Evolutionary conservation across 345 rosid genomes (phyloP).

Genomic region (Brassica cretica): DNA sequence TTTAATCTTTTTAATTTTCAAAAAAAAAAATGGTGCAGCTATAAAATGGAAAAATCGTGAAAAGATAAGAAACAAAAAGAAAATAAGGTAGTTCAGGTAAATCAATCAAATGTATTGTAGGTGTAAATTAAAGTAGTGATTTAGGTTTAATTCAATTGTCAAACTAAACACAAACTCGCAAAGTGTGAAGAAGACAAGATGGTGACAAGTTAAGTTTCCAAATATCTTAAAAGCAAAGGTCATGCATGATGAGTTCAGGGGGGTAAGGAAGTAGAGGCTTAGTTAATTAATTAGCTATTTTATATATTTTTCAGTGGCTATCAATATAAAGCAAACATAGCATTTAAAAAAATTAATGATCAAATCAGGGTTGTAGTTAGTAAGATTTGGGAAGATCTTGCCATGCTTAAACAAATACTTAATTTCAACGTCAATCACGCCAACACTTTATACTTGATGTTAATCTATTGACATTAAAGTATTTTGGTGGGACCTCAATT

Average conservation of each 20-base stretch:
- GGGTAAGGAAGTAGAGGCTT: constrained; percentile 33
- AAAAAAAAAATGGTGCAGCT: too few relatives aligned
- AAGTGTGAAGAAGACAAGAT: constrained; percentile 39
- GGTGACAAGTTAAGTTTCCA: constrained; percentile 38
- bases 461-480: constrained; percentile 32
- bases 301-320: neutral
- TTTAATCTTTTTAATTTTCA: too few relatives aligned
- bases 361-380: constrained; percentile 56
- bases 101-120: constrained; percentile 5
- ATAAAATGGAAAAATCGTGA: neutral
- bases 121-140: constrained; percentile 6
- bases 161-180: constrained; percentile 34
- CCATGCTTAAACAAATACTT: constrained; percentile 40
- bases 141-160: constrained; percentile 31
- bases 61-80: neutral
- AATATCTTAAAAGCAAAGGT: constrained; percentile 36
- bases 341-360: constrained; percentile 29
- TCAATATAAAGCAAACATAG: constrained; percentile 24
- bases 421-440: constrained; percentile 83
- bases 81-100: constrained; percentile 21
- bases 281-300: constrained; percentile 4
- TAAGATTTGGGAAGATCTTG: constrained; percentile 67
- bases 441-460: constrained; percentile 46
- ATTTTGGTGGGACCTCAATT: constrained; percentile 40
- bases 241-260: constrained; percentile 49